phyloP scores from a whole-genome alignment of 148 eudicot species.

The Euryodendron excelsum region DNA sequence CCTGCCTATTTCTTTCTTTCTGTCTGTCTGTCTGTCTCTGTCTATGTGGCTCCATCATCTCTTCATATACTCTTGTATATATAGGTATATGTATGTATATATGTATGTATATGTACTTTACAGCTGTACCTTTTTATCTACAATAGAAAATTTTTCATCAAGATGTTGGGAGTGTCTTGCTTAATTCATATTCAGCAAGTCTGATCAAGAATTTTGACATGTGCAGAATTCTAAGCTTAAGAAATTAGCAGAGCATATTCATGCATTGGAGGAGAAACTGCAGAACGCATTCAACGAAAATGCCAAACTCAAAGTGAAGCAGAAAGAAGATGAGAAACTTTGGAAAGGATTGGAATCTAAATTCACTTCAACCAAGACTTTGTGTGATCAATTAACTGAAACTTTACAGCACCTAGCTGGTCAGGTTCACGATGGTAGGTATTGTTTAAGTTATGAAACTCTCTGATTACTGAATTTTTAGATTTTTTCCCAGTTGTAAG shows the following conservation, averaged over 20 bases:
- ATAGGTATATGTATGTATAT: no score
- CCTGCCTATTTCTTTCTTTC: conserved; percentile 5
- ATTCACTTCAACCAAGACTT: conserved; percentile 72
- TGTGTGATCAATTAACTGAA: conserved; percentile 80
- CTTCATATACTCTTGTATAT: no score
- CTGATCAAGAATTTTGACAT: conserved; percentile 5
- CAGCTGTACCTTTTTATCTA: no score
- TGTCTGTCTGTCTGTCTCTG: neutral
- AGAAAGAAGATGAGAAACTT: conserved; percentile 85
- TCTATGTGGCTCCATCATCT: neutral
- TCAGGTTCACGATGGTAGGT: conserved; percentile 80
- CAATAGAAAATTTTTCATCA: neutral
- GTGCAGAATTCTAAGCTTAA: conserved; percentile 79
- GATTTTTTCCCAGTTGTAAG: conserved; percentile 6
- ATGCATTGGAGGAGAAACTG: conserved; percentile 68
- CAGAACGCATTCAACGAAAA: conserved; percentile 80
- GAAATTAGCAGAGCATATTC: conserved; percentile 67
- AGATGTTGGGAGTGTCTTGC: neutral
- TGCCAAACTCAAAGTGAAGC: conserved; percentile 82
- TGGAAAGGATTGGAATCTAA: conserved; percentile 91
- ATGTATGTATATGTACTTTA: no score
- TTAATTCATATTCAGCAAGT: neutral
- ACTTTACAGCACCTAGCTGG: conserved; percentile 67
- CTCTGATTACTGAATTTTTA: conserved; percentile 1
- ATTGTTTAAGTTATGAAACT: neutral